Conservation (phyloP, 495 filamentous ascomycete genomes). For the Apodospora peruviana region DNA sequence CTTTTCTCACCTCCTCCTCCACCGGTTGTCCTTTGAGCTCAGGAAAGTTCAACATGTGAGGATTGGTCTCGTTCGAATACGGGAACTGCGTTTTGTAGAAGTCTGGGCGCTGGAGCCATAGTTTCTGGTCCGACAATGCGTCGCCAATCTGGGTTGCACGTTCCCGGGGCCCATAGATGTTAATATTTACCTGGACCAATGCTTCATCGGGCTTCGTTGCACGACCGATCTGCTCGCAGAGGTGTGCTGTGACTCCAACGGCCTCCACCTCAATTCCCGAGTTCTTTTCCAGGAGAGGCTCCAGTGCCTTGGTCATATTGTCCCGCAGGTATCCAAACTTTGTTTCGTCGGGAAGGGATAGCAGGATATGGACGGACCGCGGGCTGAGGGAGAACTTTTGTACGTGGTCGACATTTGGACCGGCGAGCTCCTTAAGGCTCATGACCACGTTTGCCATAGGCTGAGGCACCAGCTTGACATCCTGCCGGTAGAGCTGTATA, state of each 20-base stretch:
- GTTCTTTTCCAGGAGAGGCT: constrained; percentile 3
- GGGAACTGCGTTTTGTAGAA: constrained; percentile 3
- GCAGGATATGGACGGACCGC: constrained; percentile 7
- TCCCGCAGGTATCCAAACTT: constrained; percentile 17
- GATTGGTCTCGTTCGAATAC: constrained; percentile 23
- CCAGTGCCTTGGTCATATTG: constrained; percentile 11
- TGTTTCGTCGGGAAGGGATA: constrained; percentile 14
- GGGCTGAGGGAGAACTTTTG: constrained; percentile 16
- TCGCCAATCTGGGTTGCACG: constrained; percentile 16
- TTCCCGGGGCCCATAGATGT: constrained; percentile 26
- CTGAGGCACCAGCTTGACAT: constrained; percentile 13
- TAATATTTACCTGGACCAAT: constrained; percentile 26
- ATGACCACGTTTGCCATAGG: constrained; percentile 12
- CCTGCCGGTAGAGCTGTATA: constrained; percentile 8
- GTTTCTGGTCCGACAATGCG: constrained; percentile 20
- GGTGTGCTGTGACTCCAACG: constrained; percentile 4
- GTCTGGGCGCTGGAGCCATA: constrained; percentile 31
- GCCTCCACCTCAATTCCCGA: constrained; percentile 14
- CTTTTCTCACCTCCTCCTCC: constrained; percentile 1
- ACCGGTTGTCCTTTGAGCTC: constrained; percentile 7
- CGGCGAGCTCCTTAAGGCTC: constrained; percentile 6
- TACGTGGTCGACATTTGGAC: background rate
- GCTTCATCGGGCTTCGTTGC: constrained; percentile 18
- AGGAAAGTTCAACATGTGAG: constrained; percentile 25
- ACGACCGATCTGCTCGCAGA: constrained; percentile 15